Conservation (phyloP, 805 yeast genomes). For the Kodamaea restingae region DNA sequence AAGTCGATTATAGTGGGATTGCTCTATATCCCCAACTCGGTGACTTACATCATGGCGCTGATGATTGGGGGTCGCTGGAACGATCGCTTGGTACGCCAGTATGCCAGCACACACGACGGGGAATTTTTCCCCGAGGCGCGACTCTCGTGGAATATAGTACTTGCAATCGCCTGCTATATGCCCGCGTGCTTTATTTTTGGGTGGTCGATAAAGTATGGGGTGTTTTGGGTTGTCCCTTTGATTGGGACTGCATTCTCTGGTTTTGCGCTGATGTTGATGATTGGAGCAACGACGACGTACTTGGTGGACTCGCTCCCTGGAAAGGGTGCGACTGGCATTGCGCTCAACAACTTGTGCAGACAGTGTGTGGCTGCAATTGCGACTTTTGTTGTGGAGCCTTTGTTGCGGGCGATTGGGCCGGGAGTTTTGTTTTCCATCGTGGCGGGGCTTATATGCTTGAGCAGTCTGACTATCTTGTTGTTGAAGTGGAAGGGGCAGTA, state of each 20-base stretch:
- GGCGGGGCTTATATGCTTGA: slow-evolving; percentile 50
- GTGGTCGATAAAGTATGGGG: slow-evolving; percentile 67
- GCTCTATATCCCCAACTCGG: slow-evolving; percentile 78
- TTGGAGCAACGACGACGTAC: slow-evolving; percentile 77
- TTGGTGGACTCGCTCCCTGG: slow-evolving; percentile 84
- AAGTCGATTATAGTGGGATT: slow-evolving; percentile 63
- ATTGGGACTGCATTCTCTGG: slow-evolving; percentile 82
- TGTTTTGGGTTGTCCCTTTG: slow-evolving; percentile 75
- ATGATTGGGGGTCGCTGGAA: slow-evolving; percentile 80
- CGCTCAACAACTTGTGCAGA: slow-evolving; percentile 71
- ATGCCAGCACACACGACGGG: slow-evolving; percentile 59
- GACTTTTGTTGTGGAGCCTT: slow-evolving; percentile 70
- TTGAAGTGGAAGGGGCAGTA: slow-evolving; percentile 55
- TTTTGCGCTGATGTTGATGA: slow-evolving; percentile 76
- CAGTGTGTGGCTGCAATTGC: slow-evolving; percentile 73
- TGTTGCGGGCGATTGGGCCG: slow-evolving; percentile 59
- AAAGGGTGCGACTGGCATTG: slow-evolving; percentile 84
- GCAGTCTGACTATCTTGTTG: slow-evolving; percentile 40
- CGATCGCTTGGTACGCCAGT: slow-evolving; percentile 52
- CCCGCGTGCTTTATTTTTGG: slow-evolving; percentile 70
- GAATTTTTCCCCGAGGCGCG: slow-evolving; percentile 72
- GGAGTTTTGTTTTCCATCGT: slow-evolving; percentile 69
- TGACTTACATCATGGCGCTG: slow-evolving; percentile 71
- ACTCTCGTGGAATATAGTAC: slow-evolving; percentile 66
- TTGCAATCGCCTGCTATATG: slow-evolving; percentile 62